phyloP scores from a whole-genome alignment of 345 rosid genomes.

The Salix viminalis region DNA sequence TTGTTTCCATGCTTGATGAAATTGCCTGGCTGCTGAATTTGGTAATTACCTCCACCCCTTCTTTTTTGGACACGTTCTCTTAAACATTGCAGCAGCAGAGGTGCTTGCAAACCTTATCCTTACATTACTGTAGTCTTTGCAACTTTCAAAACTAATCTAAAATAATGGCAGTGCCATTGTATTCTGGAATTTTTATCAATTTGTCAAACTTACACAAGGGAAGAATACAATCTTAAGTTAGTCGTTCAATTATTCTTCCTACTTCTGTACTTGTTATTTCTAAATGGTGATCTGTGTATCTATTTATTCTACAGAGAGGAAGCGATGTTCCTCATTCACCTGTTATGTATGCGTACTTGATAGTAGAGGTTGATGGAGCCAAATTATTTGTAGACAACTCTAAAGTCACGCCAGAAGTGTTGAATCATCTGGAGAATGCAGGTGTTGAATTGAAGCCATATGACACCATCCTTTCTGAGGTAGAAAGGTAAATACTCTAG shows the following conservation, averaged over 20 bases:
- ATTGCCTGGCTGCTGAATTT: conserved; percentile 90
- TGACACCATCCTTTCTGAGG: conserved; percentile 63
- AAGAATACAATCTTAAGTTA: background rate
- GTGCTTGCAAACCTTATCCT: background rate
- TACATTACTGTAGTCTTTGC: conserved; percentile 11
- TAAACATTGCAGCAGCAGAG: background rate
- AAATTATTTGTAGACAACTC: conserved; percentile 60
- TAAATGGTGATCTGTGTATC: background rate
- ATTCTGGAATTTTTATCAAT: background rate
- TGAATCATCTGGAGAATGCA: conserved; percentile 62
- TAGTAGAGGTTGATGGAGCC: conserved; percentile 65
- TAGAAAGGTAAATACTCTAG: conserved; percentile 50
- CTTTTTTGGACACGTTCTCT: background rate
- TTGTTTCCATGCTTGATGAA: conserved; percentile 94
- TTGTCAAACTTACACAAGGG: background rate
- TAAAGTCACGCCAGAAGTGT: conserved; percentile 71
- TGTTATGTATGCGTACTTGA: conserved; percentile 82
- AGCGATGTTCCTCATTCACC: conserved; percentile 96
- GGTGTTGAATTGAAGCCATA: conserved; percentile 69
- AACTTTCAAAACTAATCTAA: conserved; percentile 2
- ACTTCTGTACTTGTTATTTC: background rate
- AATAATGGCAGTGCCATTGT: background rate
- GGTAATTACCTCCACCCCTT: conserved; percentile 41
- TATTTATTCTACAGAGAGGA: conserved; percentile 69
- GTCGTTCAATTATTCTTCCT: background rate